Base-by-base conservation (phyloP, 495 filamentous ascomycete species). In the Chaetomium tenue region DNA sequence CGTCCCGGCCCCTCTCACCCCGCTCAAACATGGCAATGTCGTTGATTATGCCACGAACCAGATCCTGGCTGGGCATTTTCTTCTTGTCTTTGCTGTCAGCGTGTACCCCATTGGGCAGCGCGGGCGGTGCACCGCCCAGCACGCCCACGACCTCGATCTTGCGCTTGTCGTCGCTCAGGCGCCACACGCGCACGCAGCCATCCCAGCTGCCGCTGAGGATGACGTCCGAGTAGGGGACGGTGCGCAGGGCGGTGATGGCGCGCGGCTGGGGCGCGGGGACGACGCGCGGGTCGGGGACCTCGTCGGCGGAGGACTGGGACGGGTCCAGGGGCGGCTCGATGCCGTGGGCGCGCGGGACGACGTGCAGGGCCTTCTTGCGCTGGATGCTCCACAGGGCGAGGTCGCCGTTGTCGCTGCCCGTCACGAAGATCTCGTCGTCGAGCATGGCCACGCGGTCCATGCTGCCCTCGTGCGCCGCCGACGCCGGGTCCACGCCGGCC, bases 141-240 rank as follows among this genome's bases (percentile, higher is more conserved):
- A 84, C 78, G 1, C 92, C 92, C 3, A 92, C 71, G 4, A 82
- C 74, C 69, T 91, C 86, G 39, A 98, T 84, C 55, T 83, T 87
- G 74, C 84, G 86, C 76, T 95, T 96, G 67, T 97, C 92, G 23
- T 89, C 82, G 44, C 87, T 89, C 48, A 97, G 79, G 62, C 79
- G 84, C 92, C 92, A 98, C n/a, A 86, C 88, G 30, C 93, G 82
- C 18, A 98, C 82, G 68, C 81, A 84, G 1, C 94, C 94, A 76
- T 98, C 94, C 91, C 93, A 98, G 73, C 91, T 95, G 18, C 93
- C 94, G 64, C 87, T 93, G 42, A 98, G 76, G 44, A 98, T 82
- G 33, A 97, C 76, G 70, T 98, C 91, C 12, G 90, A 91, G 70
- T 91, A 95, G 0, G 93, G 92, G 44, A 98, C 80, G 5, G 89